Percentiles rank a stretch among this genome's conserved stretches.
Evolutionary conservation across 2,329 filamentous ascomycete species (phyloP).

Genomic region (Pyrenophora teres): DNA sequence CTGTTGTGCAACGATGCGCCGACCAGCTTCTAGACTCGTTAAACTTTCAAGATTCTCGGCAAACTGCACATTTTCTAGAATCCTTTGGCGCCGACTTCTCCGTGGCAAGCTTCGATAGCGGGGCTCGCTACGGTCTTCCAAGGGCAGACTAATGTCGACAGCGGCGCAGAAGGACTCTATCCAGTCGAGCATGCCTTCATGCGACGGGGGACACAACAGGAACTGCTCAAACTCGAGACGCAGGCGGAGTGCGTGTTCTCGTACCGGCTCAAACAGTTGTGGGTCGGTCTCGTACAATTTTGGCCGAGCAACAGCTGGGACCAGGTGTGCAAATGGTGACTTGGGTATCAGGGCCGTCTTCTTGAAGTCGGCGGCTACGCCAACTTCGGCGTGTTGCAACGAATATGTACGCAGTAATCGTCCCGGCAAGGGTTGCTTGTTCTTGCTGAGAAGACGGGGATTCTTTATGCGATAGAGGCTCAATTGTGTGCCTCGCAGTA

Average conservation of each 20-base stretch:
- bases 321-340: conserved; percentile 52
- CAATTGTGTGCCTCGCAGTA: conserved; percentile 70
- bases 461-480: conserved; percentile 68
- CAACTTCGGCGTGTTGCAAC: conserved; percentile 74
- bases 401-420: conserved; percentile 70
- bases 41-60: conserved; percentile 41
- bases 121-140: conserved; percentile 66
- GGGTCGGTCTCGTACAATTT: conserved; percentile 54
- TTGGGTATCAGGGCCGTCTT: conserved; percentile 58
- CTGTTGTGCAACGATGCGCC: conserved; percentile 53
- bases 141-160: conserved; percentile 70
- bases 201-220: conserved; percentile 67
- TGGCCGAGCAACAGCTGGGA: conserved; percentile 47
- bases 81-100: conserved; percentile 45
- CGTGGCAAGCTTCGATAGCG: conserved; percentile 55
- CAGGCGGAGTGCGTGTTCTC: conserved; percentile 70
- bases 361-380: conserved; percentile 72
- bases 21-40: conserved; percentile 37
- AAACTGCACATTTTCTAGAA: conserved; percentile 41
- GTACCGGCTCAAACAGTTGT: conserved; percentile 51
- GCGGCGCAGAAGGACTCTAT: conserved; percentile 70
- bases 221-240: conserved; percentile 76
- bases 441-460: conserved; percentile 51
- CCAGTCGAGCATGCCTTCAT: conserved; percentile 71
- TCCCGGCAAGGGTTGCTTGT: conserved; percentile 59